Evolutionary conservation across 2,329 filamentous ascomycete genomes (phyloP).

Genomic region (Cercospora sesami): DNA sequence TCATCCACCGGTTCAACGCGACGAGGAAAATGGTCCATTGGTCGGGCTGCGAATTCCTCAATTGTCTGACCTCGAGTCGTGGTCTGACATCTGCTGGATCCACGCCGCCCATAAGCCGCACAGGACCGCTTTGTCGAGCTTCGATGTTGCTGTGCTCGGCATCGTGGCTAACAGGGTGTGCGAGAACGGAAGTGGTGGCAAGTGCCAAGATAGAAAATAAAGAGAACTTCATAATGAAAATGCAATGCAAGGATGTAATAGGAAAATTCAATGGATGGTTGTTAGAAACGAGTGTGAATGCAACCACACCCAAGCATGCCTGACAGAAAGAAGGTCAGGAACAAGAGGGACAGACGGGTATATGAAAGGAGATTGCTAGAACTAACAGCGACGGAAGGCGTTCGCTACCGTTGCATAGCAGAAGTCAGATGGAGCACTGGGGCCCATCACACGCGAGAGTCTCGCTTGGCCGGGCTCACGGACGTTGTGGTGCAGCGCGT

Average conservation of each 20-base stretch:
- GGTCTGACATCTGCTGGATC: conserved; percentile 9
- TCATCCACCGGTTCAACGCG: conserved; percentile 27
- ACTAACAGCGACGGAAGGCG: conserved; percentile 16
- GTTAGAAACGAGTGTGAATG: conserved; percentile 11
- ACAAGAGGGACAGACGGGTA: conserved; percentile 12
- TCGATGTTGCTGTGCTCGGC: conserved; percentile 18
- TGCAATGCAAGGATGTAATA: conserved; percentile 7
- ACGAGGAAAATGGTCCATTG: conserved; percentile 33
- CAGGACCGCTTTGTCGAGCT: conserved; percentile 13
- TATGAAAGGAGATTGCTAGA: conserved; percentile 12
- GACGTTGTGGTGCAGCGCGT: conserved; percentile 3
- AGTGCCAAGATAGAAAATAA: conserved; percentile 22
- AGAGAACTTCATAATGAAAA: conserved; percentile 25
- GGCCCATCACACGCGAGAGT: conserved; percentile 16
- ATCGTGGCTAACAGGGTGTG: conserved; percentile 18
- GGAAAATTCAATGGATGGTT: conserved; percentile 8
- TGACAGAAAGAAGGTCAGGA: background rate
- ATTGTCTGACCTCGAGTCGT: conserved; percentile 31
- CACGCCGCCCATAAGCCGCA: background rate
- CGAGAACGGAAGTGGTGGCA: conserved; percentile 25
- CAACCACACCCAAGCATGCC: conserved; percentile 13
- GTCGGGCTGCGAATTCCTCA: conserved; percentile 28
- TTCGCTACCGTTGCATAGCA: conserved; percentile 17
- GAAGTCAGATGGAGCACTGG: conserved; percentile 15
- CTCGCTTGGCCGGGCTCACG: conserved; percentile 19